Percentiles rank a stretch among this genome's conserved stretches.
phyloP scores from a whole-genome alignment of 192 early-diverging fungal genomes.

The Chytriomyces sp. region DNA sequence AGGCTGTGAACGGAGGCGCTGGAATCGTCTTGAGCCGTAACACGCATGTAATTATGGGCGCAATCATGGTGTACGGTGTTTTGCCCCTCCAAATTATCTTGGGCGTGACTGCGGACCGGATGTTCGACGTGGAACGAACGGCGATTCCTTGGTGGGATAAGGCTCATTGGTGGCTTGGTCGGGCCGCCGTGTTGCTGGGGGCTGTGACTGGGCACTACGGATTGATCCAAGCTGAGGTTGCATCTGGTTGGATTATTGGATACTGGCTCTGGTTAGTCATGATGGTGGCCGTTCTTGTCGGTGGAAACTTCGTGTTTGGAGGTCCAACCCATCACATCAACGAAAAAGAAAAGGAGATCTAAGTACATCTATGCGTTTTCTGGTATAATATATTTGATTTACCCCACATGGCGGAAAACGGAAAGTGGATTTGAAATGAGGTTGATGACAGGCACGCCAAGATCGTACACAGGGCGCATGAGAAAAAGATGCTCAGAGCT shows the following conservation, averaged over 20 bases:
- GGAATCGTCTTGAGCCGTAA: background rate
- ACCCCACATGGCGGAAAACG: too few relatives aligned
- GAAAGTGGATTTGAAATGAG: too few relatives aligned
- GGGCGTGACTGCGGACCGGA: constrained; percentile 27
- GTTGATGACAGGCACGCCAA: too few relatives aligned
- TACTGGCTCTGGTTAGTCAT: constrained; percentile 1
- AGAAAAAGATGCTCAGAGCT: too few relatives aligned
- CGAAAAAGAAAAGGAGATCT: too few relatives aligned
- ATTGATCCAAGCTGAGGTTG: constrained; percentile 6
- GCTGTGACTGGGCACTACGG: constrained; percentile 26
- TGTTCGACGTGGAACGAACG: constrained; percentile 27
- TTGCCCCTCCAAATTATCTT: constrained; percentile 31
- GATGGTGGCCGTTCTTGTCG: too few relatives aligned
- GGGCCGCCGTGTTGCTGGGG: constrained; percentile 11
- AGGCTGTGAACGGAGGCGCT: background rate
- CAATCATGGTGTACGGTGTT: background rate
- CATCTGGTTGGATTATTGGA: background rate
- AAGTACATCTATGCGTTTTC: too few relatives aligned
- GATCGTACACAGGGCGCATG: too few relatives aligned
- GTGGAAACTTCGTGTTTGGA: too few relatives aligned
- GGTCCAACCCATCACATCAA: too few relatives aligned
- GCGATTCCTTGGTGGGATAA: constrained; percentile 41
- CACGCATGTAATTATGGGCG: constrained; percentile 12
- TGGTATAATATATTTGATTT: too few relatives aligned
- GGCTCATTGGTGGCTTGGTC: constrained; percentile 41